Conservation (phyloP, 2,329 filamentous ascomycete genomes). For the Epicoccum sorghinum region DNA sequence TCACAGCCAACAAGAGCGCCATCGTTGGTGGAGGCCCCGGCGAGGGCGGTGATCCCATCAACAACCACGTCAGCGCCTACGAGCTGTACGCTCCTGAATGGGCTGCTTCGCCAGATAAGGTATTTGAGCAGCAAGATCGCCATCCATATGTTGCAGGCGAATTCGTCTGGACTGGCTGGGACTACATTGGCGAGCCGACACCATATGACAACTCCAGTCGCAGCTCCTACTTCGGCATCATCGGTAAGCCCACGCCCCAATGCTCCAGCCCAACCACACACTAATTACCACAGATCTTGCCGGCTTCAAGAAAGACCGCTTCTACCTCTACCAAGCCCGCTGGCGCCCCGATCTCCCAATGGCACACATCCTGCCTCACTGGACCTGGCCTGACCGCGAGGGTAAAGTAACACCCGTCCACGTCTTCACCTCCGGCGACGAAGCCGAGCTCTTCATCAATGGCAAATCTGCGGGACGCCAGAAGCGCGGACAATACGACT, state of each 20-base stretch:
- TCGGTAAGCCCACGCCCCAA: conserved; percentile 27
- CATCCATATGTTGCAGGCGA: conserved; percentile 60
- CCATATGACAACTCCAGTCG: conserved; percentile 54
- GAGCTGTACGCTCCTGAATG: conserved; percentile 58
- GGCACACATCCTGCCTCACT: conserved; percentile 62
- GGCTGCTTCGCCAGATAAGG: conserved; percentile 60
- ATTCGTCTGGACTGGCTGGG: conserved; percentile 60
- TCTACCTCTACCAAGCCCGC: conserved; percentile 60
- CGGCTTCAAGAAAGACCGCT: conserved; percentile 63
- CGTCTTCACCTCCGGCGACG: conserved; percentile 59
- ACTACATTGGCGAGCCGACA: conserved; percentile 59
- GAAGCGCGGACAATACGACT: conserved; percentile 45
- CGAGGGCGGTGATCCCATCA: conserved; percentile 44
- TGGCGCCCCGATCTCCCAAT: conserved; percentile 57
- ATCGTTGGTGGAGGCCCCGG: conserved; percentile 45
- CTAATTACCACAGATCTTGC: conserved; percentile 52
- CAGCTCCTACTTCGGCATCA: conserved; percentile 62
- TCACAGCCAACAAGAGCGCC: conserved; percentile 49
- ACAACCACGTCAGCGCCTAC: conserved; percentile 55
- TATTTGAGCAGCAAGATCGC: conserved; percentile 57
- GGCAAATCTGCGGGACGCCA: conserved; percentile 53
- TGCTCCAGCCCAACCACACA: no score
- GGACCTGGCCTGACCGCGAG: conserved; percentile 59
- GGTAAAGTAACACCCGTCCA: conserved; percentile 60
- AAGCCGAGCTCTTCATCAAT: conserved; percentile 63